Evolutionary conservation across 495 filamentous ascomycete genomes (phyloP), one percentile per base, ranked within the genome.

Genomic region (Alectoria sarmentosa): DNA sequence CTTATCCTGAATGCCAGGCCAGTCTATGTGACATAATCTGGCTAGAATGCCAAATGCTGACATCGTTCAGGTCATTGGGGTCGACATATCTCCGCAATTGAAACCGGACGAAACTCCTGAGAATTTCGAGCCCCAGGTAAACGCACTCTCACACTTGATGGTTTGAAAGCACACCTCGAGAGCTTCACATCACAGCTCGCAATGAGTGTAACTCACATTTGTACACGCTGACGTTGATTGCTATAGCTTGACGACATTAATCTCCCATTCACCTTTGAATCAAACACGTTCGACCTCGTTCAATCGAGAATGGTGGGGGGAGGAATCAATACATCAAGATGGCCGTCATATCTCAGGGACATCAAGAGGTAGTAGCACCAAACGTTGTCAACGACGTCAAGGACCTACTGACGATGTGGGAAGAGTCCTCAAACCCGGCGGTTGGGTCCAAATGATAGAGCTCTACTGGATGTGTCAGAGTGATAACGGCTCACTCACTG

Each of bases 381-480:
- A 39, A 64, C 4, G 38, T 34, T 23, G 26, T 36, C 21, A 30
- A 23, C n/a, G 23, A 2, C 13, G 30, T 34, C 15, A 2, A 19
- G 28, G 30, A 54, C 14, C 42, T 32, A 19, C 62, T 64, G 52
- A 64, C 37, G 26, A 46, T 46, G 39, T 17, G 30, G 32, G 34
- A 69, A 84, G 82, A 65, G 79, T 88, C 7, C 70, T 86, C 58
- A 88, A 81, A 66, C 83, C 81, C 42, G 84, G 88, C 32, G 91
- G 94, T 23, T 97, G 92, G 92, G 82, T 91, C 59, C 94, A 98
- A 72, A 87, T 97, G 83, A 82, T 89, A 34, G 94, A 98, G 72
- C 83, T 91, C 65, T 92, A 96, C 69, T 88, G 86, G 74, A 92
- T 90, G 66, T 85, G 90, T 37, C 93, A 97, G 72, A 96, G 91